Base-by-base conservation (phyloP, 495 filamentous ascomycete species). In the Penicillium atrosanguineum region DNA sequence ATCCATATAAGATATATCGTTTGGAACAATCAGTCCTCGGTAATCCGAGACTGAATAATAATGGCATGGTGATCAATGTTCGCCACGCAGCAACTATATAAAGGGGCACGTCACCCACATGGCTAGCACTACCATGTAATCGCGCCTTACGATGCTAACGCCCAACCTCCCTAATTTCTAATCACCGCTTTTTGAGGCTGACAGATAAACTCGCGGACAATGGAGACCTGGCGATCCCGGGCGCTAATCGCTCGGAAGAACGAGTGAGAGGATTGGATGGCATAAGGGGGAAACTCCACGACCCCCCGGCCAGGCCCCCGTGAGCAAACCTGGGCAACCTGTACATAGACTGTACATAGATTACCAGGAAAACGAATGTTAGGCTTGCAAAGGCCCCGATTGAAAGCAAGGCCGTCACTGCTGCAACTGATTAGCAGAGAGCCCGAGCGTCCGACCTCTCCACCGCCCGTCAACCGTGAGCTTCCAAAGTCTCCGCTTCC, bases 361-460 rank as follows among this genome's bases (percentile, higher is more conserved):
- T 29, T 36, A 14, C 21, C 31, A 36, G 36, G 15, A 46, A 26
- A 57, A 53, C 65, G 72, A 61, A 84, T 84, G 81, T 77, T 86
- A 69, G 83, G 83, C 62, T 69, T 86, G 57, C 73, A 73, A 29
- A 64, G 73, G 43, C 85, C 81, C 65, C 81, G 79, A 64, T 69
- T 92, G 59, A 84, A 76, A 79, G 74, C 80, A 69, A 86, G 86
- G 63, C 83, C 84, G 48, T 92, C 88, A 44, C 73, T 90, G 59
- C 79, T 89, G 68, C 86, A 90, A 48, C 75, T 92, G 59, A 78
- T 91, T 61, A 73, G 75, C 61, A 71, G 75, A 61, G 19, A 20
- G 19, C 38, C 16, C 19, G 38, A 40, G 38, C 69, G 65, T 16
- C 45, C 23, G 16, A n/a, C 21, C 38, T 62, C 69, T 62, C 65